phyloP scores from a whole-genome alignment of 2,329 filamentous ascomycete species.

The Sporothrix inflata region DNA sequence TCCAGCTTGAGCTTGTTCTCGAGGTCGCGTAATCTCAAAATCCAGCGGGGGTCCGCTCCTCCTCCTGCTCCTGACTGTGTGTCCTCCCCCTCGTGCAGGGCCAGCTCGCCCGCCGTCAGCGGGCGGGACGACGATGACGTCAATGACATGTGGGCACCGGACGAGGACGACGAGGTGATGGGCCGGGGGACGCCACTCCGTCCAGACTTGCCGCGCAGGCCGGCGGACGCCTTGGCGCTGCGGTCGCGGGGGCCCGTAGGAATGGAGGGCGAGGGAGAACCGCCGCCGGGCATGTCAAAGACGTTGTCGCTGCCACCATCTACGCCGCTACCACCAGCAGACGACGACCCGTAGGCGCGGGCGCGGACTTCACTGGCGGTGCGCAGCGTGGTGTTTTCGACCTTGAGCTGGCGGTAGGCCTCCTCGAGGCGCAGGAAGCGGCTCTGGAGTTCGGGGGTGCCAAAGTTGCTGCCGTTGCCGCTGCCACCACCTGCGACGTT shows the following conservation, averaged over 20 bases:
- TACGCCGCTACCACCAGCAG: constrained; percentile 37
- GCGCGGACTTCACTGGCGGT: constrained; percentile 63
- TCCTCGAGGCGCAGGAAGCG: constrained; percentile 61
- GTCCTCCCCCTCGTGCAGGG: constrained; percentile 30
- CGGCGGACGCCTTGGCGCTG: constrained; percentile 34
- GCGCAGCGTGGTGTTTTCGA: constrained; percentile 70
- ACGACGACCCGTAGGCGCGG: constrained; percentile 48
- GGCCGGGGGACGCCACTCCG: constrained; percentile 34
- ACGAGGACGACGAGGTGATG: constrained; percentile 31
- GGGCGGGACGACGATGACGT: constrained; percentile 29
- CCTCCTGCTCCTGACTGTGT: constrained; percentile 35
- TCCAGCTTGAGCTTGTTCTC: constrained; percentile 89
- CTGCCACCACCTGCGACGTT: constrained; percentile 57
- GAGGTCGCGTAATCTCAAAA: constrained; percentile 81
- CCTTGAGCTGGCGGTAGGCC: constrained; percentile 64
- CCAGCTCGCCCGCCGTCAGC: constrained; percentile 38
- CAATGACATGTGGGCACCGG: neutral
- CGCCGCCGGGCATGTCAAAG: constrained; percentile 37
- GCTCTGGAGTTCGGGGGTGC: constrained; percentile 45
- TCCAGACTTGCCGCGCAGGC: constrained; percentile 32
- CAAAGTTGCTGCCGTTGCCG: constrained; percentile 38
- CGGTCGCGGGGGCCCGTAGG: constrained; percentile 58
- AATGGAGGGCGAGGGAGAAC: constrained; percentile 57
- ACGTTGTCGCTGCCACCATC: constrained; percentile 40
- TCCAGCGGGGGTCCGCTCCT: constrained; percentile 71